Percentiles rank a stretch among this genome's conserved stretches.
Evolutionary conservation across 108 stramenopile species (phyloP).

Genomic region (Fistulifera solaris): DNA sequence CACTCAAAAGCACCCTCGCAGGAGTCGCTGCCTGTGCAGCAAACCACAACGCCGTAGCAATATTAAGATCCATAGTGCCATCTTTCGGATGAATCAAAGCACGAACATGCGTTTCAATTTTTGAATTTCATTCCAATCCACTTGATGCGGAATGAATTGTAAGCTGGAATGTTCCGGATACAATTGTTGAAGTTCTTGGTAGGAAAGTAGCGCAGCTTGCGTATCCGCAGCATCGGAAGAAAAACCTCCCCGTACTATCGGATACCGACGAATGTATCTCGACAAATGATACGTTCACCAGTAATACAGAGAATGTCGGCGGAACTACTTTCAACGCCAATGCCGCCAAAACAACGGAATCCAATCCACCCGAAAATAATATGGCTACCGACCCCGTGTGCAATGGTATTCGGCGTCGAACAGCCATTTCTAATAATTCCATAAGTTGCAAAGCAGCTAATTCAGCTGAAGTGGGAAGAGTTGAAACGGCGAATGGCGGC

Average conservation of each 20-base stretch:
- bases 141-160: constrained; percentile 35
- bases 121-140: constrained; percentile 64
- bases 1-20: constrained; percentile 59
- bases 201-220: constrained; percentile 74
- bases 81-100: constrained; percentile 58
- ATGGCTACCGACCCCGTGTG: constrained; percentile 55
- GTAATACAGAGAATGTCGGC: constrained; percentile 16
- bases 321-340: constrained; percentile 65
- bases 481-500: background rate
- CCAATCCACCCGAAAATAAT: constrained; percentile 94
- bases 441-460: constrained; percentile 31
- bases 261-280: too few relatives aligned
- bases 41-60: constrained; percentile 93
- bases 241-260: too few relatives aligned
- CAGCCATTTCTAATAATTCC: constrained; percentile 38
- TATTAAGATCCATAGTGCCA: constrained; percentile 91
- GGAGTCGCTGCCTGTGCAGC: constrained; percentile 54
- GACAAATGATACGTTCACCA: constrained; percentile 87
- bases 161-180: constrained; percentile 31
- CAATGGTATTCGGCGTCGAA: constrained; percentile 32
- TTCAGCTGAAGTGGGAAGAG: background rate
- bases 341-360: constrained; percentile 90
- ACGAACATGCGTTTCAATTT: constrained; percentile 44
- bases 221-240: constrained; percentile 60
- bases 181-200: constrained; percentile 35